A percentile compares a stretch with the other conserved stretches of the same genome.
phyloP scores from a whole-genome alignment of 2,329 filamentous ascomycete species.

The Claviceps capensis region DNA sequence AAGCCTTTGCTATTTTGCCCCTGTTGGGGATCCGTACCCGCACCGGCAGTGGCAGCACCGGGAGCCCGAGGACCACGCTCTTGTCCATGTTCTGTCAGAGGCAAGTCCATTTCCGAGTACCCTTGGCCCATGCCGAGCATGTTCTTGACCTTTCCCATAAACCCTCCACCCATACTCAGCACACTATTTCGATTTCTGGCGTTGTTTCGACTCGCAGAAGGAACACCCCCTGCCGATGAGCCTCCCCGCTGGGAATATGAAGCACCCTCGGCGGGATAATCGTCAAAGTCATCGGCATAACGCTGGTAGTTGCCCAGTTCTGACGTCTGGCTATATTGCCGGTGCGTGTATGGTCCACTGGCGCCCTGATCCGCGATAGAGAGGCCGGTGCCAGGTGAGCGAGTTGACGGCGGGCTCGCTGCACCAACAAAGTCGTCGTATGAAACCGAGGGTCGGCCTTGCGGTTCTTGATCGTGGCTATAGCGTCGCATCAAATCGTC shows the following conservation, averaged over 20 bases:
- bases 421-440: conserved; percentile 89
- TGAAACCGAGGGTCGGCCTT: conserved; percentile 68
- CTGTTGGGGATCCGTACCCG: conserved; percentile 22
- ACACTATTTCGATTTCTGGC: conserved; percentile 79
- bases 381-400: conserved; percentile 20
- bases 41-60: conserved; percentile 19
- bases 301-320: conserved; percentile 78
- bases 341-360: conserved; percentile 31
- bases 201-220: conserved; percentile 28
- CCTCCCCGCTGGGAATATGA: conserved; percentile 72
- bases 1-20: conserved; percentile 42
- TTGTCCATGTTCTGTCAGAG: conserved; percentile 61
- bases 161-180: conserved; percentile 69
- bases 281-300: conserved; percentile 80
- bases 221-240: conserved; percentile 39
- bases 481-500: conserved; percentile 67
- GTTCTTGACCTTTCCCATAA: conserved; percentile 79
- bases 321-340: conserved; percentile 60
- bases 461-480: conserved; percentile 50
- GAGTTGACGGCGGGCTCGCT: conserved; percentile 29
- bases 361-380: conserved; percentile 8
- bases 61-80: conserved; percentile 24
- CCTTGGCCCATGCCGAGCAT: conserved; percentile 76
- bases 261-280: conserved; percentile 63
- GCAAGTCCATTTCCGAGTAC: conserved; percentile 97